Conservation (phyloP, 768 basidiomycete genomes). For the Termitomyces sp. region DNA sequence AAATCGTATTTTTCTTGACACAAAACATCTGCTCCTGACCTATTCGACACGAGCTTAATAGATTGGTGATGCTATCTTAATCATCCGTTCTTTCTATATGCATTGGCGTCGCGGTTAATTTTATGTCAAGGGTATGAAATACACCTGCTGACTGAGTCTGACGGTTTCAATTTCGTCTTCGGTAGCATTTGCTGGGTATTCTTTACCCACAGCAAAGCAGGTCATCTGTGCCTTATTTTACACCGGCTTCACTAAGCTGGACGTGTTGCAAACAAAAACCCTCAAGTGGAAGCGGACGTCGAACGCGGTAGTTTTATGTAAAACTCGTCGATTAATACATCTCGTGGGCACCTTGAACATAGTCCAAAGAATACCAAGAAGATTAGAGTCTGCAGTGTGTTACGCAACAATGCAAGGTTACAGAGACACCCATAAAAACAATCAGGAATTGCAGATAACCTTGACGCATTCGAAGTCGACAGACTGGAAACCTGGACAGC, state of each 20-base stretch:
- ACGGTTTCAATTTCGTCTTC: too few species aligned
- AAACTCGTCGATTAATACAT: constrained; percentile 89
- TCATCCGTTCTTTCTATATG: too few species aligned
- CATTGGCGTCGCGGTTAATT: too few species aligned
- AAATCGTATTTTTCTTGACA: too few species aligned
- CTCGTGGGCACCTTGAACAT: constrained; percentile 69
- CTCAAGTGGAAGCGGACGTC: constrained; percentile 44
- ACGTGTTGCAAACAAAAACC: constrained; percentile 79
- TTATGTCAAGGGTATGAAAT: too few species aligned
- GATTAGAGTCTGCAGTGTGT: neutral
- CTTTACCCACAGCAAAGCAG: constrained; percentile 23
- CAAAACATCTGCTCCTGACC: too few species aligned
- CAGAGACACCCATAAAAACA: too few species aligned
- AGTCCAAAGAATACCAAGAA: constrained; percentile 17
- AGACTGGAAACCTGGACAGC: neutral
- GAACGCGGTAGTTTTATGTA: constrained; percentile 81
- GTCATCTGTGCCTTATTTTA: constrained; percentile 20
- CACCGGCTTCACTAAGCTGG: constrained; percentile 67
- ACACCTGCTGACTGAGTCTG: constrained; percentile 53
- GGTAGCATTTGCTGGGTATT: constrained; percentile 40
- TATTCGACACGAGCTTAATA: too few species aligned
- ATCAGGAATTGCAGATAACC: neutral
- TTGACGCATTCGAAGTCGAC: neutral
- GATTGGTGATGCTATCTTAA: too few species aligned
- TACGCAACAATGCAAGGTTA: too few species aligned